phyloP scores from a whole-genome alignment of 1,139 yeast genomes.

The Suhomyces yuchorum region DNA sequence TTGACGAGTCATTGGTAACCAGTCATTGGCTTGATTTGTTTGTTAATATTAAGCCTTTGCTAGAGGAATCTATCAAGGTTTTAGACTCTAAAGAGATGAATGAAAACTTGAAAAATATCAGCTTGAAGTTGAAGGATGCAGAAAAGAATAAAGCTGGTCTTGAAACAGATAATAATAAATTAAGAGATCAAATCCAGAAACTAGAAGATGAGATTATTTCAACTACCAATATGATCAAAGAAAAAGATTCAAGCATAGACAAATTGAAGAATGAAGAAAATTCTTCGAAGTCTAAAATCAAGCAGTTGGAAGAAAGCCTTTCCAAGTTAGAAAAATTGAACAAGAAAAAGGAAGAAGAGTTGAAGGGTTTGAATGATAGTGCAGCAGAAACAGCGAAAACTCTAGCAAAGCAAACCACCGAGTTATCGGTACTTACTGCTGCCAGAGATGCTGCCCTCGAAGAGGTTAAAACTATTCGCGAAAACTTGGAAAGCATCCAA shows the following conservation, averaged over 20 bases:
- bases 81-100: constrained; percentile 58
- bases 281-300: constrained; percentile 13
- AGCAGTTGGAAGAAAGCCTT: constrained; percentile 19
- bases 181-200: constrained; percentile 47
- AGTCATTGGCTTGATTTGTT: constrained; percentile 85
- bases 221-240: constrained; percentile 29
- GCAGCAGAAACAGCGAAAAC: constrained; percentile 8
- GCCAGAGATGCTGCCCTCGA: constrained; percentile 19
- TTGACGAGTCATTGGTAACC: constrained; percentile 48
- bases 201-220: constrained; percentile 46
- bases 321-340: constrained; percentile 20
- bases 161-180: constrained; percentile 24
- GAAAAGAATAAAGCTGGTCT: constrained; percentile 25
- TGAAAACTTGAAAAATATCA: constrained; percentile 45
- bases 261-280: constrained; percentile 30
- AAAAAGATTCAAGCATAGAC: constrained; percentile 29
- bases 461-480: constrained; percentile 13
- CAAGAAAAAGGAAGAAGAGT: constrained; percentile 22
- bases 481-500: constrained; percentile 9
- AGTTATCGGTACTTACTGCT: constrained; percentile 20
- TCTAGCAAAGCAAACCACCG: constrained; percentile 16
- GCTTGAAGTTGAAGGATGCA: constrained; percentile 41
- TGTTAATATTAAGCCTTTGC: constrained; percentile 71
- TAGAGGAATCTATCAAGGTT: constrained; percentile 65
- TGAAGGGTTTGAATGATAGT: constrained; percentile 15